Evolutionary conservation across 1,284 basidiomycete genomes (phyloP), one percentile per base, ranked within the genome.

Genomic region (Sporisorium reilianum): DNA sequence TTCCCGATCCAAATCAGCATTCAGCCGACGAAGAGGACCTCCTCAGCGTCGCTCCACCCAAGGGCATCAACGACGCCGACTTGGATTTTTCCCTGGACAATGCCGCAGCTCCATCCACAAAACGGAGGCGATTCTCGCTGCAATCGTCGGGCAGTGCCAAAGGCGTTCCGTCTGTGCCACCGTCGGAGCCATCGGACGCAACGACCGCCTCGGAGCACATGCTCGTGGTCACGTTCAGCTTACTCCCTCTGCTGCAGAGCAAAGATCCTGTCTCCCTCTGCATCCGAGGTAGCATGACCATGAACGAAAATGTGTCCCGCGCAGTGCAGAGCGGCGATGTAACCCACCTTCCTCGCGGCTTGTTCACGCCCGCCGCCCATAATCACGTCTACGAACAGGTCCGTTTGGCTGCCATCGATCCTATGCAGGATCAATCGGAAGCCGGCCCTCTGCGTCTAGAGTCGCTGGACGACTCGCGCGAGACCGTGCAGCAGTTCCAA

Each of bases 71-170:
- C 11, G 62, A 76, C 41, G 38, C 54, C 25, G 42, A 64, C 30
- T 59, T 73, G 10, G 74, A 76, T 45, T 67, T 67, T 42, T 76
- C 74, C 1, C 52, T 76, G 28, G 74, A 76, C 49, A 55, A 51
- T 11, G 53, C 44, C 10, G 60, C 56, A 12, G 48, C 49, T 9
- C 22, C 64, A 14, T 34, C 56, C 16, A 18, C n/a, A 22, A 66
- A 73, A 54, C 55, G 50, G n/a, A 32, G 70, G n/a, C 50, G 70
- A 36, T 73, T 73, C 64, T 66, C 70, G 25, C 34, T 73, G n/a
- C 64, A 66, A 25, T 73, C 70, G n/a, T 45, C 70, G 3, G 26
- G 23, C 16, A 71, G 68, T 38, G 44, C 34, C 16, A 60, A 44
- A 25, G 22, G 26, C n/a, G 20, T 42, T 32, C 44, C 67, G 1